Percentiles rank a stretch among this genome's conserved stretches.
phyloP scores from a whole-genome alignment of 179 eudicot genomes.

The Silene vulgaris region DNA sequence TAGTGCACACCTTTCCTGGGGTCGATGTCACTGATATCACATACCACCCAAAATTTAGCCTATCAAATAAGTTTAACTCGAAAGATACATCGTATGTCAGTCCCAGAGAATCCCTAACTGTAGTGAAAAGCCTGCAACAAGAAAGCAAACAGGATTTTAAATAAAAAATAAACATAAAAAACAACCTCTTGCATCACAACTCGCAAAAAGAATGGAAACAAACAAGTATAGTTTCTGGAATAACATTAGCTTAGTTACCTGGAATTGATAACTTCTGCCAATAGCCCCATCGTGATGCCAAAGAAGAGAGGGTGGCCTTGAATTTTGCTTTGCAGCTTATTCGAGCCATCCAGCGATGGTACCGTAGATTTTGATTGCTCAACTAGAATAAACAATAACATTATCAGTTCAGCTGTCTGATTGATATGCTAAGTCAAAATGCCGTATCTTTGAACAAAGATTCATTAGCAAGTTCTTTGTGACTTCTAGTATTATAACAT shows the following conservation, averaged over 20 bases:
- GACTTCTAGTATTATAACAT: slow-evolving; percentile 3
- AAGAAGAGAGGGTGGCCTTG: slow-evolving; percentile 84
- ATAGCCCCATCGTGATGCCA: slow-evolving; percentile 85
- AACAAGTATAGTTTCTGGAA: neutral
- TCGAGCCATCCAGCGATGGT: slow-evolving; percentile 27
- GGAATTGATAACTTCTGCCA: slow-evolving; percentile 92
- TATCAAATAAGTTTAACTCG: slow-evolving; percentile 88
- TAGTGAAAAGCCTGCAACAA: slow-evolving; percentile 77
- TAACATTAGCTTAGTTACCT: slow-evolving; percentile 42
- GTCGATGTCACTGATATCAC: slow-evolving; percentile 99
- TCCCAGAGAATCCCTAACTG: slow-evolving; percentile 97
- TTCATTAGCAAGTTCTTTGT: slow-evolving; percentile 2
- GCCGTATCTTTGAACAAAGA: slow-evolving; percentile 5
- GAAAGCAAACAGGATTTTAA: slow-evolving; percentile 11
- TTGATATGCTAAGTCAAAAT: neutral
- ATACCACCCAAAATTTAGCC: slow-evolving; percentile 97
- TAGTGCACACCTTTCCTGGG: slow-evolving; percentile 74
- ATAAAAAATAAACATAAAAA: neutral
- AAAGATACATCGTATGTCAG: slow-evolving; percentile 97
- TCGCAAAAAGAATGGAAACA: neutral
- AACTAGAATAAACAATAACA: slow-evolving; percentile 32
- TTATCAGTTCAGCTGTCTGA: neutral
- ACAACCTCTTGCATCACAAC: neutral
- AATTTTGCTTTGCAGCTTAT: slow-evolving; percentile 45
- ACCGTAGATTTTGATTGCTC: slow-evolving; percentile 35